Conservation (phyloP, 345 rosid species). For the Eucalyptus lansdowneana region DNA sequence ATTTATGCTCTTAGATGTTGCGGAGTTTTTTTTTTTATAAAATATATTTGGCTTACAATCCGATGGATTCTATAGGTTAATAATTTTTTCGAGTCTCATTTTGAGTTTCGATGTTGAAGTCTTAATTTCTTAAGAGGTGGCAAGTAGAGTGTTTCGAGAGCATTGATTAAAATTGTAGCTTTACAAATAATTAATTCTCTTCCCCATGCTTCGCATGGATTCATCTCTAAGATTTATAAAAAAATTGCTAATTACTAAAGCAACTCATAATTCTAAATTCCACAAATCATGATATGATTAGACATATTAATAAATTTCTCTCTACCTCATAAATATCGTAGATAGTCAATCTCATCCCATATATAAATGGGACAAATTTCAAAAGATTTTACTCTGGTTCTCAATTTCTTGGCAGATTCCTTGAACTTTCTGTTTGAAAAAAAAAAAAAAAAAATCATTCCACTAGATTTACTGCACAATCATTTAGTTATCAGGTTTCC, state of each 20-base stretch:
- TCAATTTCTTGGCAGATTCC: not conserved
- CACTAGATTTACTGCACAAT: not conserved
- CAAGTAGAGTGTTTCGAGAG: not conserved
- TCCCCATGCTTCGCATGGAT: fast-evolving
- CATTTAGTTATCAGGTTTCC: not conserved
- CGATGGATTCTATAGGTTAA: not conserved
- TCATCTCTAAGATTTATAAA: not conserved
- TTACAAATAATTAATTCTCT: not conserved
- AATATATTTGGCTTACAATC: not conserved
- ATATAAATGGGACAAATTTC: not conserved
- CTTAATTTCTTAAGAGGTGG: not conserved
- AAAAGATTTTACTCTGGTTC: not conserved
- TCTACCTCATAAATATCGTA: not conserved
- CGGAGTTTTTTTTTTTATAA: fast-evolving
- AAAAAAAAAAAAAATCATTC: not conserved
- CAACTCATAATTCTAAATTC: not conserved
- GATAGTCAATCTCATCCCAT: not conserved
- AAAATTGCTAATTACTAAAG: not conserved
- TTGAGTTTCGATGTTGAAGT: not conserved
- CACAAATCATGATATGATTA: not conserved
- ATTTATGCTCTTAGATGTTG: not conserved
- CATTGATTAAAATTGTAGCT: not conserved
- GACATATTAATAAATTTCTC: not conserved
- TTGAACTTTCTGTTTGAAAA: not conserved
- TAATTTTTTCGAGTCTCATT: fast-evolving